Conservation (phyloP, 371 early-diverging fungal species). For the Lichtheimia hyalospora region DNA sequence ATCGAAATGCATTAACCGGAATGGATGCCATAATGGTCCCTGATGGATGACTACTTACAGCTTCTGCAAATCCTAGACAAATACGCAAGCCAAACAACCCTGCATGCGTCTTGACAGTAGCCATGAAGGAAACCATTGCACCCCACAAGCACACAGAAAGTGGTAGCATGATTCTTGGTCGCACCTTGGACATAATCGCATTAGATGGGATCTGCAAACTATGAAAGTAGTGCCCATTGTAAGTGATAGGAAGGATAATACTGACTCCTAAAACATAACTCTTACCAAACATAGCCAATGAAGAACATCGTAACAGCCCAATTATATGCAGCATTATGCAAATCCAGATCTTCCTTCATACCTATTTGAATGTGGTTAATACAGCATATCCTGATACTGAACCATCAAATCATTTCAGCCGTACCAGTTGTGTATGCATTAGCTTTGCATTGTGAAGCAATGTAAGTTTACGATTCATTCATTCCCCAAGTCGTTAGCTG, state of each 20-base stretch:
- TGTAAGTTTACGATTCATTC: too few species aligned
- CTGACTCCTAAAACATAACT: background rate
- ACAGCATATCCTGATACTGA: too few species aligned
- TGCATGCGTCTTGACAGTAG: conserved; percentile 39
- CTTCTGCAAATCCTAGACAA: conserved; percentile 67
- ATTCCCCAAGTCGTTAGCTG: background rate
- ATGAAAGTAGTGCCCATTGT: background rate
- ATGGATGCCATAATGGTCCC: too few species aligned
- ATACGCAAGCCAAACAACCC: conserved; percentile 62
- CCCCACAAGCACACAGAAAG: conserved; percentile 66
- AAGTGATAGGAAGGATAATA: background rate
- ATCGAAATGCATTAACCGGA: background rate
- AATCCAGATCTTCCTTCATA: conserved; percentile 47
- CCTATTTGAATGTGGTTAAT: too few species aligned
- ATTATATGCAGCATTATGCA: conserved; percentile 52
- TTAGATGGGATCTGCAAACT: conserved; percentile 50
- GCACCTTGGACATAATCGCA: conserved; percentile 47
- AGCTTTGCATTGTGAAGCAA: conserved; percentile 10
- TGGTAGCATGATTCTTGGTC: conserved; percentile 60
- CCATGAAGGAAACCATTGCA: conserved; percentile 58
- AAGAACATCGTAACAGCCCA: conserved; percentile 50
- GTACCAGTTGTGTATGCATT: conserved; percentile 49
- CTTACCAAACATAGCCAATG: conserved; percentile 20
- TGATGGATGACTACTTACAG: conserved; percentile 10
- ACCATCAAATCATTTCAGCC: too few species aligned